A percentile compares a stretch with the other conserved stretches of the same genome.
Conservation (phyloP, 805 yeast genomes). For the Candida koratica region DNA sequence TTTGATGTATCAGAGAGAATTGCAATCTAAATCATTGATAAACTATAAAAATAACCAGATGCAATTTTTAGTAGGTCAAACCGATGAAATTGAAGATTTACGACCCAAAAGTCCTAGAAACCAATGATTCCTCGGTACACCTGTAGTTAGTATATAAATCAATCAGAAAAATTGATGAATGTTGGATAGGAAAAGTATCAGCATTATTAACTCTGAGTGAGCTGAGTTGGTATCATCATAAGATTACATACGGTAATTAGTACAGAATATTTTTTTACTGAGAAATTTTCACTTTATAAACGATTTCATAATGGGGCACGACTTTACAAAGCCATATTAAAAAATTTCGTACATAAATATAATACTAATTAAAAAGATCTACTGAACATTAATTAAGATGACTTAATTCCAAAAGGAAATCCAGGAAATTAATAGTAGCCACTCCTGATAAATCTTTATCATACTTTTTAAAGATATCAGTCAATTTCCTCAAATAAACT, state of each 20-base stretch:
- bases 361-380: neutral
- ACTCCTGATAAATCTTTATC: slow-evolving; percentile 73
- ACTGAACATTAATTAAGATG: slow-evolving; percentile 24
- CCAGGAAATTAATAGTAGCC: slow-evolving; percentile 62
- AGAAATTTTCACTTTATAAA: no score
- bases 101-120: slow-evolving; percentile 78
- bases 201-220: slow-evolving; percentile 53
- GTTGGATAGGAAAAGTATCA: slow-evolving; percentile 49
- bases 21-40: slow-evolving; percentile 29
- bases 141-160: slow-evolving; percentile 5
- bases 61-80: slow-evolving; percentile 56
- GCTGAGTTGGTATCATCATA: slow-evolving; percentile 56
- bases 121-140: neutral
- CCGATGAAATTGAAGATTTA: slow-evolving; percentile 69
- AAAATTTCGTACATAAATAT: neutral
- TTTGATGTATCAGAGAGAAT: slow-evolving; percentile 26
- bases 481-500: slow-evolving; percentile 70
- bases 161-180: slow-evolving; percentile 34
- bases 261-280: neutral
- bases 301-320: no score
- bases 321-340: no score
- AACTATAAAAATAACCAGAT: slow-evolving; percentile 36
- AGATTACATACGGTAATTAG: slow-evolving; percentile 14
- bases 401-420: slow-evolving; percentile 55
- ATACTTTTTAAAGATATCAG: slow-evolving; percentile 73